Conservation (phyloP, 2,329 filamentous ascomycete species). For the Claviceps arundinis region DNA sequence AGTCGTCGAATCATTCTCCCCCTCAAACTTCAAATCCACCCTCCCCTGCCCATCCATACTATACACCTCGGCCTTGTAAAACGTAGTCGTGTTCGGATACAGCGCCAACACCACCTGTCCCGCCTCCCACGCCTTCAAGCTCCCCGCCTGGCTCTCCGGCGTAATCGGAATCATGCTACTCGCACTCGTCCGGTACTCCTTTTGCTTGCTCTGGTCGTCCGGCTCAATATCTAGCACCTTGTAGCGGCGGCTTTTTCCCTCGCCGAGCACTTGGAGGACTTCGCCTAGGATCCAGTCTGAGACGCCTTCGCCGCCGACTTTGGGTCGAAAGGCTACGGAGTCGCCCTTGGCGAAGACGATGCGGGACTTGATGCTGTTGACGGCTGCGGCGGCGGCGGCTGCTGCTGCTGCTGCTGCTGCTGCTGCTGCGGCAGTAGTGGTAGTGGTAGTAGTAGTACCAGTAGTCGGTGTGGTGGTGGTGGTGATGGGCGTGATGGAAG, state of each 20-base stretch:
- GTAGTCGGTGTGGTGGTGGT: no score
- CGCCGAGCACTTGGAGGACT: slow-evolving; percentile 61
- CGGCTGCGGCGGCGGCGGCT: slow-evolving; percentile 2
- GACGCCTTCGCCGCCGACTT: slow-evolving; percentile 33
- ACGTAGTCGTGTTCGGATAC: slow-evolving; percentile 74
- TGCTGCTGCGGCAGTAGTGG: not conserved
- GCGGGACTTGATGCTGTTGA: slow-evolving; percentile 28
- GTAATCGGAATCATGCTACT: slow-evolving; percentile 69
- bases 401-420: not conserved
- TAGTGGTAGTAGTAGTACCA: no score
- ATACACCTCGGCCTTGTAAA: slow-evolving; percentile 74
- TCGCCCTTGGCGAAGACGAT: slow-evolving; percentile 48
- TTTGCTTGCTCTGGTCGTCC: slow-evolving; percentile 53
- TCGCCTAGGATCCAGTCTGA: slow-evolving; percentile 63
- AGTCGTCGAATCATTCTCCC: slow-evolving; percentile 60
- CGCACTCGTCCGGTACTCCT: slow-evolving; percentile 57
- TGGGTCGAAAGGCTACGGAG: slow-evolving; percentile 53
- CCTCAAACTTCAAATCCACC: slow-evolving; percentile 63
- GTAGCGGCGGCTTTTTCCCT: slow-evolving; percentile 66
- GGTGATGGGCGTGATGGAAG: no score
- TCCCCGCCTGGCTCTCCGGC: slow-evolving; percentile 32
- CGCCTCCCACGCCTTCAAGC: slow-evolving; percentile 45
- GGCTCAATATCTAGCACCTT: slow-evolving; percentile 71
- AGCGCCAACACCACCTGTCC: slow-evolving; percentile 64
- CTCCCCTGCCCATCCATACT: slow-evolving; percentile 44